Percentiles rank a stretch among this genome's conserved stretches.
Evolutionary conservation across 2,329 filamentous ascomycete genomes (phyloP).

Genomic region (Phialophora expanda): DNA sequence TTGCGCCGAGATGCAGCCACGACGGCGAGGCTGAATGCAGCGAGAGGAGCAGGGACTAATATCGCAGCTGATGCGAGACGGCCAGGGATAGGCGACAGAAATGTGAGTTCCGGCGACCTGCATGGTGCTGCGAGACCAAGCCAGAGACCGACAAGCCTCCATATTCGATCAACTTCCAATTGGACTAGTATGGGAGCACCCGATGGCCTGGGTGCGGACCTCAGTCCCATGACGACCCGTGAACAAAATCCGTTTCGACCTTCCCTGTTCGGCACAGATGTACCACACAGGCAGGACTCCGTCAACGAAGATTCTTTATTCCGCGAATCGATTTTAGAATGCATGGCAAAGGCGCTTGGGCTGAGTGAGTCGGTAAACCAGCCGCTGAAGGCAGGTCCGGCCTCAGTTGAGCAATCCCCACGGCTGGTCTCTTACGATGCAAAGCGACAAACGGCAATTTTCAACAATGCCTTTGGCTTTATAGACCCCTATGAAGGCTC

Average conservation of each 20-base stretch:
- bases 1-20: constrained; percentile 80
- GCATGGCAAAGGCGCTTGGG: constrained; percentile 93
- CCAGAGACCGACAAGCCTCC: constrained; percentile 30
- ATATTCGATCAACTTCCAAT: constrained; percentile 28
- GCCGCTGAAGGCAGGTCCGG: constrained; percentile 60
- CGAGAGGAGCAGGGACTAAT: constrained; percentile 40
- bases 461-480: constrained; percentile 87
- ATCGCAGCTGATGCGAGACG: constrained; percentile 7
- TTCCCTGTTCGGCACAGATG: constrained; percentile 34
- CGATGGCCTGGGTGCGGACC: constrained; percentile 10
- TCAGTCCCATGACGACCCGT: constrained; percentile 52
- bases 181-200: constrained; percentile 30
- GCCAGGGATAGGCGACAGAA: constrained; percentile 45
- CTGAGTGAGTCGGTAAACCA: constrained; percentile 63
- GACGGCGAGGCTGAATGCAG: constrained; percentile 65
- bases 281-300: constrained; percentile 65
- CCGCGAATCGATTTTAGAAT: constrained; percentile 86
- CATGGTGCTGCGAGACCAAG: constrained; percentile 25
- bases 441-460: constrained; percentile 76
- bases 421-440: constrained; percentile 83
- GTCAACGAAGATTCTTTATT: constrained; percentile 89
- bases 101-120: constrained; percentile 75
- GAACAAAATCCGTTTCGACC: constrained; percentile 48
- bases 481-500: constrained; percentile 83
- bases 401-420: constrained; percentile 84